Evolutionary conservation across 306 rosid species (phyloP), one percentile per base, ranked within the genome.

Genomic region (Cyamopsis tetragonoloba): DNA sequence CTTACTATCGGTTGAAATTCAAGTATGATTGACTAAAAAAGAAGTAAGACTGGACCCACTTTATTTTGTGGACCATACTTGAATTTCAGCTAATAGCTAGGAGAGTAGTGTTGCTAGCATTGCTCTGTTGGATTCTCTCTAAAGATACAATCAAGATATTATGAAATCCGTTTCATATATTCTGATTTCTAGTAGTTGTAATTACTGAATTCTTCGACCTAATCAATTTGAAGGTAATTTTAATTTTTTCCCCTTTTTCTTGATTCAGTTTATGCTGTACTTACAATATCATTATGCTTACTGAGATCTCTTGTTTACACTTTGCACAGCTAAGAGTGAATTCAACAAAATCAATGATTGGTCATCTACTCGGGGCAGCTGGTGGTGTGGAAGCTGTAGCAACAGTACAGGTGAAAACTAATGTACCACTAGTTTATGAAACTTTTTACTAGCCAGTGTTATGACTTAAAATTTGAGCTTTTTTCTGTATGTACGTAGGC

Each of bases 381-480:
- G 97, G 97, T 56, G 97, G 86, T 42, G 97, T 91, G 62, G 97
- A 91, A 83, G 97, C 96, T 3, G 86, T 88, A 42, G 96, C 96
- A 26, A 80, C 90, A 7, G 44, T 91, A 37, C 96, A 88, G 89
- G 96, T 91, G 32, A 53, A 51, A 72, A 50, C 41, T 22, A 26
- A 32, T 30, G 8, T 35, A 18, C 19, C 13, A 60, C 28, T 48
- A 22, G 18, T 27, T 48, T 66, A 3, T 26, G 19, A 50, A 26
- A 32, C 48, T 59, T 72, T 7, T 55, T 38, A 8, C 28, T 47
- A 22, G 17, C 1, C 50, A 30, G 18, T 41, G 37, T 32, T 53
- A 9, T 31, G 32, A 14, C 6, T 1, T 41, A 72, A 20, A 55
- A 12, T 10, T 58, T 66, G 41, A 47, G 31, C 28, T 50, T 41